These are phyloP conservation scores for Fusarium vanettenii DNA, from an alignment of 2,329 filamentous ascomycete species.

Conservation along the genomic window DNA sequence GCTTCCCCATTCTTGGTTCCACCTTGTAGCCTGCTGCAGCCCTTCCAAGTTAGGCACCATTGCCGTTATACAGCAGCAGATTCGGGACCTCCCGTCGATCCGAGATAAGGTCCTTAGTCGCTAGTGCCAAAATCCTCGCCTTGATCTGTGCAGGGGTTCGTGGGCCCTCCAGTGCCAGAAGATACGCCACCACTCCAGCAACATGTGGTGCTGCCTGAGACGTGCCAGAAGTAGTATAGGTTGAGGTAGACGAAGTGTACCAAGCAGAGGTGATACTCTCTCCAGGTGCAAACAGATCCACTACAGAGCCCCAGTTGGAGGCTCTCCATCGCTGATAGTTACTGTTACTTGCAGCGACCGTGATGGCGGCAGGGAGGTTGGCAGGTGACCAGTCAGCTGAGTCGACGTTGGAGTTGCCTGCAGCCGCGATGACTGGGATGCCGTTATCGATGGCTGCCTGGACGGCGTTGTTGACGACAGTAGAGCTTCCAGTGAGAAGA, in stretches of 20 bases:
- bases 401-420: conserved; percentile 33
- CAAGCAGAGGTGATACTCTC: conserved; percentile 43
- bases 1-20: not conserved
- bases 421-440: conserved; percentile 53
- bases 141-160: conserved; percentile 6
- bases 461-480: conserved; percentile 28
- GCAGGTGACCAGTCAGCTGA: conserved; percentile 16
- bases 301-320: conserved; percentile 57
- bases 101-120: conserved; percentile 12
- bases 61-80: conserved; percentile 30
- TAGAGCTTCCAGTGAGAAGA: conserved; percentile 35
- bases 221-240: conserved; percentile 14
- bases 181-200: conserved; percentile 35
- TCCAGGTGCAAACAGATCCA: conserved; percentile 20
- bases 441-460: conserved; percentile 30
- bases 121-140: conserved; percentile 17
- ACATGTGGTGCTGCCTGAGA: conserved; percentile 37
- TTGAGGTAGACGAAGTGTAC: not conserved
- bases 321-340: conserved; percentile 50
- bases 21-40: not conserved
- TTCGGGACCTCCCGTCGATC: conserved; percentile 24
- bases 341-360: conserved; percentile 44
- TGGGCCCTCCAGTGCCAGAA: conserved; percentile 32
- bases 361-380: conserved; percentile 37
- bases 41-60: conserved; percentile 4